Evolutionary conservation across 179 eudicot species (phyloP).

Genomic region (Drosera spatulata): DNA sequence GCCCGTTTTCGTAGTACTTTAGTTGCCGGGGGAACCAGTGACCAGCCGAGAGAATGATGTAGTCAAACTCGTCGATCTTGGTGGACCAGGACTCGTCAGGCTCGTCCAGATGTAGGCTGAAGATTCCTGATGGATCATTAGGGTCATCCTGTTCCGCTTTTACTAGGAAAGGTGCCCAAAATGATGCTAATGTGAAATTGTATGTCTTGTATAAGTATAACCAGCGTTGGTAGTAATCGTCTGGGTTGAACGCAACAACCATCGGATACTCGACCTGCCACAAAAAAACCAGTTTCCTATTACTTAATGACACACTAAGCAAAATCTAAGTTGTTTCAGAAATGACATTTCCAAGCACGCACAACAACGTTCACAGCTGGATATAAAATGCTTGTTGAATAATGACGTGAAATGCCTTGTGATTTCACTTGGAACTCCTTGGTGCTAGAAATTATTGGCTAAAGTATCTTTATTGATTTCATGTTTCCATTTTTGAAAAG

Average conservation of each 20-base stretch:
- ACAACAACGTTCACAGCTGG: too few relatives aligned
- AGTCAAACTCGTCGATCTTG: constrained; percentile 32
- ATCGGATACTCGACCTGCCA: too few relatives aligned
- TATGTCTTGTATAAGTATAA: constrained; percentile 17
- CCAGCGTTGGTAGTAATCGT: constrained; percentile 34
- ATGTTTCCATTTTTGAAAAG: too few relatives aligned
- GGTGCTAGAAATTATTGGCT: too few relatives aligned
- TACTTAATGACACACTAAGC: too few relatives aligned
- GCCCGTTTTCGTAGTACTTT: constrained; percentile 26
- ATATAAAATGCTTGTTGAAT: too few relatives aligned
- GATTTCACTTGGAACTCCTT: too few relatives aligned
- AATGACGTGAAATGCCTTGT: too few relatives aligned
- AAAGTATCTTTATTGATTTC: too few relatives aligned
- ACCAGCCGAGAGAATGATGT: constrained; percentile 41
- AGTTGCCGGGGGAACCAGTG: constrained; percentile 51
- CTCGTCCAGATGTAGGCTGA: constrained; percentile 47
- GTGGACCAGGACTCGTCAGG: constrained; percentile 40
- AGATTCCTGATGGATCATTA: constrained; percentile 26
- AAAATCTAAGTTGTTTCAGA: too few relatives aligned
- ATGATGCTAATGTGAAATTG: constrained; percentile 45
- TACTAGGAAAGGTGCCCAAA: constrained; percentile 46
- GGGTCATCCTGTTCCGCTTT: constrained; percentile 28
- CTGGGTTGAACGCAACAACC: constrained; percentile 16
- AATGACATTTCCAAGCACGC: too few relatives aligned
- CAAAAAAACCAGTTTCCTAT: too few relatives aligned